Base-by-base conservation (phyloP, 2,329 filamentous ascomycete genomes). In the Cladosporium austrohemisphaericum region DNA sequence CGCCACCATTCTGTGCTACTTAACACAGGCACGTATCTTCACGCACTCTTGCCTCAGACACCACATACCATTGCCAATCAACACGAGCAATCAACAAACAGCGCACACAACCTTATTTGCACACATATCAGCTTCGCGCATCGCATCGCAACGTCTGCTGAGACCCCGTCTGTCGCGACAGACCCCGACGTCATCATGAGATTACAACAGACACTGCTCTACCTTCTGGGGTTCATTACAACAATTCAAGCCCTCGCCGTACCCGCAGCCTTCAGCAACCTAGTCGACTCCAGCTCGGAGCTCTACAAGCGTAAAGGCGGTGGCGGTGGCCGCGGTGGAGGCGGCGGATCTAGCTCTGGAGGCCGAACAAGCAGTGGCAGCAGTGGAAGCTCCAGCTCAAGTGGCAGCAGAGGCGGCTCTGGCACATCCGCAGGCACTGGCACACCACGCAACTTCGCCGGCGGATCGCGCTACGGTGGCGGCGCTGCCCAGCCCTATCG, bases 401-500 rank as follows among this genome's bases (percentile, higher is more conserved):
- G 51, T 41, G 32, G 43, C 43, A 37, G 20, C 16, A 65, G 62
- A 13, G 32, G 55, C 4, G 69, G 71, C 36, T 68, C 70, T 23
- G 29, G 20, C 20, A 28, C 35, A 5, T 22, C 31, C n/a, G 49
- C 52, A n/a, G 45, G 60, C 7, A 83, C 83, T 3, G 68, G 72
- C n/a, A 22, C 45, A 36, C 37, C 18, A 23, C 57, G 36, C 11
- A 36, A 37, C 14, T 88, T 77, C 59, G 84, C 80, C 36, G 80
- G 81, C 29, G 44, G 44, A 2, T 22, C 32, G 11, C 86, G 77
- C 65, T 90, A 89, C 61, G 77, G 78, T 29, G 85, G 85, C 41
- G 87, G 87, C 41, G 76, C 81, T 0, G 52, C 70, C 2, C 62
- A 64, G 0, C 85, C 87, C 2, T 92, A 86, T 67, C 53, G 59